A percentile compares a stretch with the other conserved stretches of the same genome.
phyloP scores from a whole-genome alignment of 768 basidiomycete genomes.

The Boletus reticulatus region DNA sequence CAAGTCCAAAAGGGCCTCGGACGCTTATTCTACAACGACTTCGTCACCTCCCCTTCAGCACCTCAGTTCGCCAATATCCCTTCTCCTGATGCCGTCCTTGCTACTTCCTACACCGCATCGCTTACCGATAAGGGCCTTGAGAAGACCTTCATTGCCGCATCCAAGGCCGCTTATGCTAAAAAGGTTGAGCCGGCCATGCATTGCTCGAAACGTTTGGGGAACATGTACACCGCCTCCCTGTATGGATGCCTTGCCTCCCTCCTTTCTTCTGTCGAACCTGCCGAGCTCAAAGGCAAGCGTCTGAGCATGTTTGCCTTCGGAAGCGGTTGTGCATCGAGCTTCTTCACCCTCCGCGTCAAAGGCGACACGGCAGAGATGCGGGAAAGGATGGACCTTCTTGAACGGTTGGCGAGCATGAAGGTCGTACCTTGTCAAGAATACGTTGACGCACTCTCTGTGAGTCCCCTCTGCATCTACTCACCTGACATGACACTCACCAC shows the following conservation, averaged over 20 bases:
- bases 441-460: slow-evolving; percentile 73
- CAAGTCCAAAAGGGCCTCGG: slow-evolving; percentile 97
- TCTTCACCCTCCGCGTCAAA: slow-evolving; percentile 86
- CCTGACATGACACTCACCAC: not conserved
- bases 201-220: slow-evolving; percentile 88
- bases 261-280: slow-evolving; percentile 68
- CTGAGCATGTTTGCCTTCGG: slow-evolving; percentile 97
- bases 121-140: slow-evolving; percentile 94
- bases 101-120: slow-evolving; percentile 65
- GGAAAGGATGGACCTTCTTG: slow-evolving; percentile 76
- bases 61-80: slow-evolving; percentile 70
- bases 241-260: slow-evolving; percentile 93
- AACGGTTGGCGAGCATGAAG: slow-evolving; percentile 79
- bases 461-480: slow-evolving; percentile 18
- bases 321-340: slow-evolving; percentile 90
- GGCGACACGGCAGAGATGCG: slow-evolving; percentile 83
- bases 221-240: slow-evolving; percentile 98
- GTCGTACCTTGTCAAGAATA: slow-evolving; percentile 93
- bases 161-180: slow-evolving; percentile 70
- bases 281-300: slow-evolving; percentile 75
- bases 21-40: slow-evolving; percentile 91
- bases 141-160: slow-evolving; percentile 85
- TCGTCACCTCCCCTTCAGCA: slow-evolving; percentile 69
- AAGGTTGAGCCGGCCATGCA: slow-evolving; percentile 82
- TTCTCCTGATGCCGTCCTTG: slow-evolving; percentile 66